Evolutionary conservation across 23 red algal species (phyloP).

Genomic region (Cyanidiococcus yangmingshanensis): DNA sequence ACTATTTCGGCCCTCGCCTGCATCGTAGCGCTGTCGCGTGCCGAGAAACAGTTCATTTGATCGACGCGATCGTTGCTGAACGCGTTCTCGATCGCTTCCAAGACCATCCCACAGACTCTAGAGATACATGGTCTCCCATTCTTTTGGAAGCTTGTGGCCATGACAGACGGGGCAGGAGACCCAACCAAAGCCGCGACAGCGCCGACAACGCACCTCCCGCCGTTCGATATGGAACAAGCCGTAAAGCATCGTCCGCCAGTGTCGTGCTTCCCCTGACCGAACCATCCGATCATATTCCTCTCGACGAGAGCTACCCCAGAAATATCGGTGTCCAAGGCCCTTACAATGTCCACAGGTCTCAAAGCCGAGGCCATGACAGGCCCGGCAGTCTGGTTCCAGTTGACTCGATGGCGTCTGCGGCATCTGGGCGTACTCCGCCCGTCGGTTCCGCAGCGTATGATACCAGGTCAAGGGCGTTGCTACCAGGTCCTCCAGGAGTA

Average conservation of each 20-base stretch:
- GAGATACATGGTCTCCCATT: constrained; percentile 15
- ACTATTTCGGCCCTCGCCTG: too few relatives aligned
- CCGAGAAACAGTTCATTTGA: too few relatives aligned
- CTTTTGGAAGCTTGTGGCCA: neutral
- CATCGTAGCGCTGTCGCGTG: too few relatives aligned
- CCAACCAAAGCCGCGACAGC: constrained; percentile 13
- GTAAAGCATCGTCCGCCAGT: neutral
- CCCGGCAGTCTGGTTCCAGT: neutral
- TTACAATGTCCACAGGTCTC: neutral
- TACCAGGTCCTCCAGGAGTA: neutral
- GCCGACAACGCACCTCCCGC: constrained; percentile 6
- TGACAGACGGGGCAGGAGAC: neutral
- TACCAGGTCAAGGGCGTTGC: neutral
- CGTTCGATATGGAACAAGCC: neutral
- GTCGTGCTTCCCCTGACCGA: neutral
- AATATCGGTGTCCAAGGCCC: neutral
- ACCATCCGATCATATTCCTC: constrained; percentile 2
- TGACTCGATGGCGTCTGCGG: neutral
- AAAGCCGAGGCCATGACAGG: neutral
- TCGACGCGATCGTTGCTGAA: too few relatives aligned
- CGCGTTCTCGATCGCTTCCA: too few relatives aligned
- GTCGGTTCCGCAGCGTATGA: neutral
- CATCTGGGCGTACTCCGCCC: neutral
- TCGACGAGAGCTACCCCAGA: constrained; percentile 12
- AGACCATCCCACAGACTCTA: too few relatives aligned